phyloP scores from a whole-genome alignment of 805 yeast genomes.

The Torulaspora franciscae region DNA sequence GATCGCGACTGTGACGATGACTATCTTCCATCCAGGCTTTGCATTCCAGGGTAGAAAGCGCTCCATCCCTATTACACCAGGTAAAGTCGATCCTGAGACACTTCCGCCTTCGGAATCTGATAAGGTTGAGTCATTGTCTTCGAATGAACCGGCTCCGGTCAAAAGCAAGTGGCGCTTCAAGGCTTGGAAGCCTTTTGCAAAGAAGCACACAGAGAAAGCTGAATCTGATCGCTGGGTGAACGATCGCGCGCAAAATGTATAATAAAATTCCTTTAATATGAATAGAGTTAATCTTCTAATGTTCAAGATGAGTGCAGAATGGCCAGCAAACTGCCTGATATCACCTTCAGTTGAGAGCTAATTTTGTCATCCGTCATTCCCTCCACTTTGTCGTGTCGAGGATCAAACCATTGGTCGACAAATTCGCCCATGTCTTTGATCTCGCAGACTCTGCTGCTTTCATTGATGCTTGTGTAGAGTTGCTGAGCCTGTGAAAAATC shows the following conservation, averaged over 20 bases:
- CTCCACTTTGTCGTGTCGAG: constrained; percentile 3
- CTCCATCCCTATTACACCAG: constrained; percentile 25
- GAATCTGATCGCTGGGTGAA: not conserved
- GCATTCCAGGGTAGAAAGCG: constrained; percentile 40
- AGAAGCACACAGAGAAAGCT: not conserved
- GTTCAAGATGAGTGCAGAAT: constrained; percentile 7
- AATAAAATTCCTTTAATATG: not conserved
- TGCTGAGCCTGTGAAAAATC: constrained; percentile 22
- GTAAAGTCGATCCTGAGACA: constrained; percentile 18
- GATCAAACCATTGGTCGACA: constrained; percentile 26
- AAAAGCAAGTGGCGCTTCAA: not conserved
- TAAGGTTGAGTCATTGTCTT: constrained; percentile 2
- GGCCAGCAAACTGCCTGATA: constrained; percentile 10
- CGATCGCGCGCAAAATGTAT: not conserved
- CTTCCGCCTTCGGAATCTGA: constrained; percentile 2
- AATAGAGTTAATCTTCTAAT: not conserved
- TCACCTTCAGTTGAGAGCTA: constrained; percentile 11
- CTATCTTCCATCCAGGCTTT: constrained; percentile 61
- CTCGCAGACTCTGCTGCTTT: constrained; percentile 16
- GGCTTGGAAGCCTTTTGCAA: not conserved
- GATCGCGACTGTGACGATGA: constrained; percentile 42
- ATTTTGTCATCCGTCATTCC: constrained; percentile 6
- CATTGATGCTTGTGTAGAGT: constrained; percentile 20
- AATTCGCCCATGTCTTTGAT: constrained; percentile 22
- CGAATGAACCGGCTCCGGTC: not conserved